These are phyloP conservation scores for Hericium rajendrae DNA, from an alignment of 768 basidiomycete genomes.

Conservation along the genomic window DNA sequence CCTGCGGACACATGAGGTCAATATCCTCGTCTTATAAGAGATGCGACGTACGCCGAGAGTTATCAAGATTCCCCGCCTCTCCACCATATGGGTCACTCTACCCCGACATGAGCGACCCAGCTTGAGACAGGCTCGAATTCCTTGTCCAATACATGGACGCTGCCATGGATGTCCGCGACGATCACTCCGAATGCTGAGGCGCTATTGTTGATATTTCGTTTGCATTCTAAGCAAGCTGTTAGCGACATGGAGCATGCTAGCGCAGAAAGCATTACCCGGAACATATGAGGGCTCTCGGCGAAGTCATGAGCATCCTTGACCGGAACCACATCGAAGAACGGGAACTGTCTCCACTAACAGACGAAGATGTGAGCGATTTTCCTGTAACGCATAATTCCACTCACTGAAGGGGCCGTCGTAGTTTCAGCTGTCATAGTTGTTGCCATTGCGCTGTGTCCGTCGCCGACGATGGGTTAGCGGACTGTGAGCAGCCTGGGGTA, in stretches of 20 bases:
- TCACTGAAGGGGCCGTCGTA: too few species aligned
- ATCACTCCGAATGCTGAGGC: slow-evolving; percentile 54
- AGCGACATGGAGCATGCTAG: background rate
- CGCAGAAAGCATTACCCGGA: slow-evolving; percentile 28
- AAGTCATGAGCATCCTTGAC: slow-evolving; percentile 78
- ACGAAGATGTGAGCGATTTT: background rate
- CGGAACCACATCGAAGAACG: slow-evolving; percentile 74
- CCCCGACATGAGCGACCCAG: slow-evolving; percentile 79
- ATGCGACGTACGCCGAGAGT: slow-evolving; percentile 69
- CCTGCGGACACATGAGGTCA: slow-evolving; percentile 32
- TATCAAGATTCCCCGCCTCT: slow-evolving; percentile 72
- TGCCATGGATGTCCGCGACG: slow-evolving; percentile 81
- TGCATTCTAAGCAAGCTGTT: slow-evolving; percentile 26
- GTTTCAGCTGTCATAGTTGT: too few species aligned
- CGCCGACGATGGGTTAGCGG: too few species aligned
- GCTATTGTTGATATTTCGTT: slow-evolving; percentile 66
- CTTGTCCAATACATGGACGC: slow-evolving; percentile 63
- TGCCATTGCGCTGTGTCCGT: too few species aligned
- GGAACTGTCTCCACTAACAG: slow-evolving; percentile 75
- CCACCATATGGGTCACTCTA: slow-evolving; percentile 80
- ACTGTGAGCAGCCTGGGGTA: background rate
- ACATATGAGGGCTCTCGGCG: slow-evolving; percentile 62
- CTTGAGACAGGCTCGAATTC: slow-evolving; percentile 62
- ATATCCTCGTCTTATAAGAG: background rate
- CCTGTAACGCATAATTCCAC: too few species aligned